Percentiles rank a stretch among this genome's conserved stretches.
These are phyloP conservation scores for Oldenlandia corymbosa DNA, from an alignment of 257 asterid species.

Conservation along the genomic window DNA sequence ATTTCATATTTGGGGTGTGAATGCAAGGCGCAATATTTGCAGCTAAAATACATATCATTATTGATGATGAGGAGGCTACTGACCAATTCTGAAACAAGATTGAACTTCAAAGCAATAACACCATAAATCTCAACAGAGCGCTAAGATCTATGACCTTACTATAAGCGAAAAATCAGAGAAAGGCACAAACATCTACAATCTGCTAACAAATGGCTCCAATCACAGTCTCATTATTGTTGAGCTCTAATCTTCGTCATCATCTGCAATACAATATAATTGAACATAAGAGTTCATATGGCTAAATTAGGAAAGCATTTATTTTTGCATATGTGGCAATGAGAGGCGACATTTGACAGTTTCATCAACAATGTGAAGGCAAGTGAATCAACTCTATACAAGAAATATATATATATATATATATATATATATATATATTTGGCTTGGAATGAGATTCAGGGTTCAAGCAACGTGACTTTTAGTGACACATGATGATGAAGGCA, in stretches of 20 bases:
- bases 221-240: constrained; percentile 11
- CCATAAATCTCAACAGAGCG: constrained; percentile 11
- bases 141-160: constrained; percentile 3
- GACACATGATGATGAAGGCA: background rate
- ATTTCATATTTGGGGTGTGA: background rate
- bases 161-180: constrained; percentile 16
- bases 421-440: background rate
- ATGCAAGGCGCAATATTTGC: constrained; percentile 11
- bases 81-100: constrained; percentile 16
- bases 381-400: background rate
- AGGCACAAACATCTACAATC: constrained; percentile 22
- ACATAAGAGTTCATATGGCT: background rate
- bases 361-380: background rate
- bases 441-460: background rate
- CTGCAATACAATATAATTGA: constrained; percentile 28
- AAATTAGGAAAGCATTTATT: background rate
- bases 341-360: background rate
- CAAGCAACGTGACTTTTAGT: background rate
- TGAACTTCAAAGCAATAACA: constrained; percentile 15
- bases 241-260: constrained; percentile 60
- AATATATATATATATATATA: background rate
- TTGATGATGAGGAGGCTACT: constrained; percentile 14
- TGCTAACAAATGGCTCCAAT: constrained; percentile 11
- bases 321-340: background rate
- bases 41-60: constrained; percentile 11